Evolutionary conservation across 352 stramenopile genomes (phyloP).

Genomic region (Pythium aristosporum): DNA sequence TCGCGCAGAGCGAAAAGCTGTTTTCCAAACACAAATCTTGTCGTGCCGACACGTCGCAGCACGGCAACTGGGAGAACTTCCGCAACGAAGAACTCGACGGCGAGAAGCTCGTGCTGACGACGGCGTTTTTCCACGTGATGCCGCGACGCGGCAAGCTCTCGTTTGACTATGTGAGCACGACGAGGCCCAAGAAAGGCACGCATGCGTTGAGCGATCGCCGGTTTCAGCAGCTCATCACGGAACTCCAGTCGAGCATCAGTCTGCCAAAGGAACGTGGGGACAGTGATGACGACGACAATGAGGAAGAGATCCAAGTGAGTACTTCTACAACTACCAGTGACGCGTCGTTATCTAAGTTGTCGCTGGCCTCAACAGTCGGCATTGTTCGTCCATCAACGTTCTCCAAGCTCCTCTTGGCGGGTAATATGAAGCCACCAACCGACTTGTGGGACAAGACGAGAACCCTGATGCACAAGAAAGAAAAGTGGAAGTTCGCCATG

Average conservation of each 20-base stretch:
- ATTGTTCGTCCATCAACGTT: neutral
- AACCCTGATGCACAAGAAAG: conserved; percentile 40
- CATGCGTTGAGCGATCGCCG: conserved; percentile 58
- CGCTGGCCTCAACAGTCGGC: neutral
- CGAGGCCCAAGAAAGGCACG: conserved; percentile 59
- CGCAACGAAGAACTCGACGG: conserved; percentile 88
- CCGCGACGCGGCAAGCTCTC: conserved; percentile 70
- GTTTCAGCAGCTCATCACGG: conserved; percentile 73
- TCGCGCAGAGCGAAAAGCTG: conserved; percentile 81
- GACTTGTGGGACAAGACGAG: conserved; percentile 58
- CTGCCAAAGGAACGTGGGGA: neutral
- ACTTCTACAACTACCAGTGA: neutral
- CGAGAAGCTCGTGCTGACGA: conserved; percentile 63
- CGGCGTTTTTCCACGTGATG: conserved; percentile 75
- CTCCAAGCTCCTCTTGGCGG: conserved; percentile 4
- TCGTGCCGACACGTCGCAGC: conserved; percentile 78
- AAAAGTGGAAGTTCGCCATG: conserved; percentile 34
- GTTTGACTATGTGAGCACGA: conserved; percentile 91
- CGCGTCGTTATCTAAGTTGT: neutral
- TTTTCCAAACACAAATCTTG: conserved; percentile 60
- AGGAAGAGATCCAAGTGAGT: neutral
- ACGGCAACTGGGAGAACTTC: conserved; percentile 92
- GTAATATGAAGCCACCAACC: conserved; percentile 31
- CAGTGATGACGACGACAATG: neutral
- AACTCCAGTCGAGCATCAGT: conserved; percentile 44